Evolutionary conservation across 2,329 filamentous ascomycete species (phyloP), one percentile per base, ranked within the genome.

Genomic region (Xylaria sp.): DNA sequence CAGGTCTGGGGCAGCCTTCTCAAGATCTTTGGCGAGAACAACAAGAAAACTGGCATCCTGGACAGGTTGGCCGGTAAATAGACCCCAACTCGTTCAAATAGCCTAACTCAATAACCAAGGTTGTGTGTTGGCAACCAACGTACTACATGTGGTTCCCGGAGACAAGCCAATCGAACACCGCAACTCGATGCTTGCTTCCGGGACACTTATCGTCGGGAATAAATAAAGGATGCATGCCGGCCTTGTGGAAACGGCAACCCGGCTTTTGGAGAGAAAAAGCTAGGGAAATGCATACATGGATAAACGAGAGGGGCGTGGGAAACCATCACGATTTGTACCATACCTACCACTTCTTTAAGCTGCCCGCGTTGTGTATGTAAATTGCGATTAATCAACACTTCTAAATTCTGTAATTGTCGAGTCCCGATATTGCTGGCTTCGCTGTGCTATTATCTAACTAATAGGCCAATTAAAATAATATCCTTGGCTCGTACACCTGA

Each of bases 1-100:
- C 89, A 93, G 78, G 95, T 99, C 65, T 99, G 95, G 95, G 93
- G 92, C 84, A 92, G 89, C 77, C 82, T 99, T 77, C 83, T 98
- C 66, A 87, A 88, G 73, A 89, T 97, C 72, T 94, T 99, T 75
- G 87, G 90, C 58, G 83, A 87, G 71, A 82, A 88, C 68, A 83
- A 84, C 75, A 80, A 79, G 71, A 82, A 80, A 74, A 73, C 67
- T 67, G 71, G 76, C 61, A 75, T 84, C 66, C 72, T 85, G 25
- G 78, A 72, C 77, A 80, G 75, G 73, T 69, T 81, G 54, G 70
- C 71, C 43, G 71, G 71, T 41, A 61, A 71, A 56, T 74, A 71
- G 63, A 44, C 58, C 33, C 19, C 23, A 43, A 40, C 35, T 43
- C 5, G 19, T 15, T 35, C 40, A 29, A n/a, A n/a, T 27, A 10